Base-by-base conservation (phyloP, 192 early-diverging fungal genomes). In the Backusella tuberculispora region DNA sequence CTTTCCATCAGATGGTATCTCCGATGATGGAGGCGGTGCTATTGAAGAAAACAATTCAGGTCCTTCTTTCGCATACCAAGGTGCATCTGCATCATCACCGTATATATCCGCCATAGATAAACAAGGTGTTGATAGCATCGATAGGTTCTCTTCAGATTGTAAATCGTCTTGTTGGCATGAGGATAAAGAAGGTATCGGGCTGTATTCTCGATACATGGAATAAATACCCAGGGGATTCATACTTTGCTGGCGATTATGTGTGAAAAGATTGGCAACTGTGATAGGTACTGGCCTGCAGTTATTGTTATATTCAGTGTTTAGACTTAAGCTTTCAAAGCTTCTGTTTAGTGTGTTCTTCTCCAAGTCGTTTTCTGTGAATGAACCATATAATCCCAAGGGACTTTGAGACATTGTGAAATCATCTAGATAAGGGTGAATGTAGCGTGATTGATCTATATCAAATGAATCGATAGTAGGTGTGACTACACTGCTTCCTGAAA, bases 61-160 rank as follows among this genome's bases (percentile, higher is more conserved):
- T 0, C 81, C 80, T 46, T 81, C 81, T 34, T 76, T 71, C 34
- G 71, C 71, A 46, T 78, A 78, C 76, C 76, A 78, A 6, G 76
- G 76, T 1, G 76, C 76, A 73, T 78, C 76, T 38, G 56, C 75
- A 76, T 76, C 75, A 38, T 70, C 69, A 13, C 43, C 66, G 37
- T 53, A 64, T 2, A 50, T 43, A 29, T 45, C 50, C 15, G 50
- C 45, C 26, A 45, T 68, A 12, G 64, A 66, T 14, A 60, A 29
- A 70, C 63, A 74, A 15, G 46, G 41, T 8, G 64, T 75, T 14
- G 74, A 67, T 8, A 47, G 26, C 17, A 0, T n/a, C 9, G 71
- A 53, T 15, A 46, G 41, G 41, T 45, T 66, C 40, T 74, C 73
- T 24, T 74, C 65, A 53, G 26, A 45, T 14, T 75, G 65, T 46